These are phyloP conservation scores for Ceriops tagal DNA, from an alignment of 345 rosid species.

Conservation along the genomic window DNA sequence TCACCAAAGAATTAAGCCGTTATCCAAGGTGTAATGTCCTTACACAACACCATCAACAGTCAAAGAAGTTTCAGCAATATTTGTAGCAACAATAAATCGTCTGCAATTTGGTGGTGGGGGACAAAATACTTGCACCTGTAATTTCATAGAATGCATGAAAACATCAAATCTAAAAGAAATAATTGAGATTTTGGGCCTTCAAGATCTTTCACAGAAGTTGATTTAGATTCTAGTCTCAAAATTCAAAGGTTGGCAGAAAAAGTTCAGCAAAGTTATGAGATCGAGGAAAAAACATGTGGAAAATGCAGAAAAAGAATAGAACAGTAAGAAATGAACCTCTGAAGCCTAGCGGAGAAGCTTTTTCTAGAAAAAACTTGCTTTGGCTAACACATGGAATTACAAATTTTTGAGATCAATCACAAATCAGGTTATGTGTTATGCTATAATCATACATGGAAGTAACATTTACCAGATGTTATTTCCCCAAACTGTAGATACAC, in stretches of 20 bases:
- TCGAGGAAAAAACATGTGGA: neutral
- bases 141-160: conserved; percentile 18
- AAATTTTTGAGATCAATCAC: neutral
- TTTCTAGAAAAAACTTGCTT: no score
- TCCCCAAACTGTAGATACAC: conserved; percentile 1
- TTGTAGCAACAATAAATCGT: conserved; percentile 87
- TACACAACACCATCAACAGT: conserved; percentile 99
- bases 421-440: neutral
- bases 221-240: neutral
- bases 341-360: no score
- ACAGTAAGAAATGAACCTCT: neutral
- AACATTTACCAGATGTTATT: neutral
- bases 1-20: conserved; percentile 16
- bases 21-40: conserved; percentile 40
- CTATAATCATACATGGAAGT: neutral
- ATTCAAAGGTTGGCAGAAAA: neutral
- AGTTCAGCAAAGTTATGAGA: neutral
- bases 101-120: conserved; percentile 95
- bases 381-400: no score
- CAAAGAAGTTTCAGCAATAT: conserved; percentile 96
- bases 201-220: neutral
- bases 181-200: neutral
- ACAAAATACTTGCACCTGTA: conserved; percentile 90
- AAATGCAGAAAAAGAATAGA: neutral
- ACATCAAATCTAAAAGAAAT: conserved; percentile 11